Evolutionary conservation across 805 yeast genomes (phyloP).

Genomic region (Wickerhamiella vanderwaltii): DNA sequence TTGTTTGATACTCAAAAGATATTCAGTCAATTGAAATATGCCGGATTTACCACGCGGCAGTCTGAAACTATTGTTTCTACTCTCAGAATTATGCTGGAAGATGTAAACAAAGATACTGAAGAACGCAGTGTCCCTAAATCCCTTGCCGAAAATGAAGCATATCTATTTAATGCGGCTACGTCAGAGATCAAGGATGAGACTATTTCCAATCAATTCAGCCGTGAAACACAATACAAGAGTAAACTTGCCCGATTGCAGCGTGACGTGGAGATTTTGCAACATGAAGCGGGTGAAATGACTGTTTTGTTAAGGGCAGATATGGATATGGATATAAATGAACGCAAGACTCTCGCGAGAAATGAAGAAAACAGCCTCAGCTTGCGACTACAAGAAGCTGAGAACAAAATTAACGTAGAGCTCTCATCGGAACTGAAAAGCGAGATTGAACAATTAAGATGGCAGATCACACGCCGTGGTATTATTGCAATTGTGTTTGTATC

Average conservation of each 20-base stretch:
- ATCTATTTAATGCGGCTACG: slow-evolving; percentile 83
- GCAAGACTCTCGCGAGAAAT: slow-evolving; percentile 70
- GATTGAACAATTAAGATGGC: slow-evolving; percentile 86
- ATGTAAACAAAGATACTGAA: slow-evolving; percentile 26
- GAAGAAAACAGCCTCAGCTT: slow-evolving; percentile 56
- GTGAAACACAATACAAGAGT: slow-evolving; percentile 53
- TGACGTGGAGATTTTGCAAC: slow-evolving; percentile 58
- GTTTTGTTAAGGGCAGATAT: slow-evolving; percentile 59
- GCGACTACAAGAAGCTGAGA: slow-evolving; percentile 68
- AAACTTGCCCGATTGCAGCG: slow-evolving; percentile 60
- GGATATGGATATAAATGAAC: slow-evolving; percentile 74
- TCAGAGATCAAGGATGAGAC: slow-evolving; percentile 75
- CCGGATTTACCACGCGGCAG: slow-evolving; percentile 53
- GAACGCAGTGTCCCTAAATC: slow-evolving; percentile 33
- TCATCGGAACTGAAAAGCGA: slow-evolving; percentile 73
- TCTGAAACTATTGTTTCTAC: slow-evolving; percentile 44
- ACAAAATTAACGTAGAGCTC: slow-evolving; percentile 71
- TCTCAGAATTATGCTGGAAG: slow-evolving; percentile 29
- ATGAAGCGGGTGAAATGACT: slow-evolving; percentile 55
- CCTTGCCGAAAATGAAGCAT: slow-evolving; percentile 78
- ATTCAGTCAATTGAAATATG: slow-evolving; percentile 37
- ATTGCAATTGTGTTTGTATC: slow-evolving; percentile 60
- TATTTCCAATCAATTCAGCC: slow-evolving; percentile 55
- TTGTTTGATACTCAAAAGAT: slow-evolving; percentile 53
- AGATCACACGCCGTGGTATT: slow-evolving; percentile 77